phyloP scores from a whole-genome alignment of 768 basidiomycete species.

The Suillus alpinus region DNA sequence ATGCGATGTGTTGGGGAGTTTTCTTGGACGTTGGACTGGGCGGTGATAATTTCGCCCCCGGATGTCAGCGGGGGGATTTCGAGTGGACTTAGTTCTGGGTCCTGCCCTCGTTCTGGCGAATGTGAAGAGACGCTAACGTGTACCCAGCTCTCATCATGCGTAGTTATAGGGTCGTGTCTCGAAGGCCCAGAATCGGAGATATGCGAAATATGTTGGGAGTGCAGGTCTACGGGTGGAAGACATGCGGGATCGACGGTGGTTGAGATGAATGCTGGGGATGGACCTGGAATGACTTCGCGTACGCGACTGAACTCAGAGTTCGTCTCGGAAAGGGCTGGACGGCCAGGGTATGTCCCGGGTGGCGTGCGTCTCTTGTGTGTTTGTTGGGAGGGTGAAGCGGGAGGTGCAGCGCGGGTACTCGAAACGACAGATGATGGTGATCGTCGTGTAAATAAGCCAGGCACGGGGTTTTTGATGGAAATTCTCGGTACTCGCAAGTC shows the following conservation, averaged over 20 bases:
- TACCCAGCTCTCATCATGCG: constrained; percentile 31
- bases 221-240: constrained; percentile 1
- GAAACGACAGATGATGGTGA: constrained; percentile 16
- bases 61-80: background rate
- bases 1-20: constrained; percentile 8
- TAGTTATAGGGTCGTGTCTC: constrained; percentile 14
- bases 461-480: background rate
- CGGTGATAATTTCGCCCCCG: constrained; percentile 10
- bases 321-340: constrained; percentile 31
- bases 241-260: constrained; percentile 13
- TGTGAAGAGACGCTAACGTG: constrained; percentile 13
- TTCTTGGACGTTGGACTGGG: constrained; percentile 10
- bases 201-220: constrained; percentile 4
- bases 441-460: constrained; percentile 5
- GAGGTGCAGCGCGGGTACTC: constrained; percentile 23
- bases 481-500: constrained; percentile 10
- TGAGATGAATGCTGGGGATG: constrained; percentile 29
- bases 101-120: constrained; percentile 5
- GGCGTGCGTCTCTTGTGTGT: constrained; percentile 26
- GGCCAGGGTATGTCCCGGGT: constrained; percentile 26
- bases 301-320: constrained; percentile 24
- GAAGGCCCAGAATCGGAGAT: constrained; percentile 14
- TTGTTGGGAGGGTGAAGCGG: constrained; percentile 17
- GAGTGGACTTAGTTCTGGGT: constrained; percentile 4
- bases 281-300: constrained; percentile 14